Conservation (phyloP, 495 filamentous ascomycete species). For the Penicillium paradoxum region DNA sequence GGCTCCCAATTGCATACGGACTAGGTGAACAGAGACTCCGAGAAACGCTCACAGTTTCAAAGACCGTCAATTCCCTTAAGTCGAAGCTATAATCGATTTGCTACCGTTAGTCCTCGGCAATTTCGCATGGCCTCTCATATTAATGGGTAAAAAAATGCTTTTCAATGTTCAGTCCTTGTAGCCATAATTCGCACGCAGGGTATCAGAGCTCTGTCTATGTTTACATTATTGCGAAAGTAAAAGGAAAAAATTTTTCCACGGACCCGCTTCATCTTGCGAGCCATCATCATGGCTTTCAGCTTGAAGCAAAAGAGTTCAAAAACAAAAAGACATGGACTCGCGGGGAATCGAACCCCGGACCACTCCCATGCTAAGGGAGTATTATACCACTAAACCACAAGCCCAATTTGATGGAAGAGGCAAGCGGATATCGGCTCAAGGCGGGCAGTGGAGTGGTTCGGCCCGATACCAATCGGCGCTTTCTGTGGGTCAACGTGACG, state of each 20-base stretch:
- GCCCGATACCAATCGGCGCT: not conserved
- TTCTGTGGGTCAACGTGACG: not conserved
- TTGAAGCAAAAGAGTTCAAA: not conserved
- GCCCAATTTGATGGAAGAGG: constrained; percentile 8
- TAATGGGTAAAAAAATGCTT: not conserved
- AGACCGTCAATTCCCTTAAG: constrained; percentile 12
- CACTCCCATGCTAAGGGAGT: constrained; percentile 38
- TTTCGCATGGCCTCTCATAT: not conserved
- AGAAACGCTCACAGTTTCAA: constrained; percentile 11
- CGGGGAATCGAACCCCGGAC: constrained; percentile 50
- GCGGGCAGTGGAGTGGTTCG: constrained; percentile 1
- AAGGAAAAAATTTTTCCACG: not conserved
- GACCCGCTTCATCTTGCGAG: not conserved
- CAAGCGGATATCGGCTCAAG: constrained; percentile 5
- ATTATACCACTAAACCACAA: constrained; percentile 34
- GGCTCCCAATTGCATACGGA: constrained; percentile 24
- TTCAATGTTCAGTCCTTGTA: not conserved
- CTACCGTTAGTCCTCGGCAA: not conserved
- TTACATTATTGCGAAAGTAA: not conserved
- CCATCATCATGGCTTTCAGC: not conserved
- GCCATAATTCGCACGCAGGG: not conserved
- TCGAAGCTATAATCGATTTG: constrained; percentile 13
- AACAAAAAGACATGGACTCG: constrained; percentile 15
- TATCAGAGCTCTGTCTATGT: not conserved
- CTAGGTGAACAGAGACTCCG: constrained; percentile 19